Evolutionary conservation across 176 grass and related monocot species (phyloP).

Genomic region (Rhipidocladum racemiflorum): DNA sequence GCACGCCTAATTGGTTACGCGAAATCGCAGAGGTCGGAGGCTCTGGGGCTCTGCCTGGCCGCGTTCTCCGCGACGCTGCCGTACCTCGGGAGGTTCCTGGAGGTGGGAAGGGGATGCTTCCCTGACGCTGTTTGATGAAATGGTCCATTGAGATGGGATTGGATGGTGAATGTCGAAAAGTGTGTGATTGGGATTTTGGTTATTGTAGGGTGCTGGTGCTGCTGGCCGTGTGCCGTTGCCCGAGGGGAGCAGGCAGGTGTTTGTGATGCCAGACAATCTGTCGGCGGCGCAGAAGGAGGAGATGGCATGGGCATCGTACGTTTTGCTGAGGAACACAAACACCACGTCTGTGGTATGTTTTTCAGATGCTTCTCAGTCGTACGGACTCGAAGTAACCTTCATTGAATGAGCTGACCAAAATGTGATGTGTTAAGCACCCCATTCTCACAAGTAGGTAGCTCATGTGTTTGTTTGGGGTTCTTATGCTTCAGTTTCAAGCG

Average conservation of each 20-base stretch:
- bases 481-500: not conserved
- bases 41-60: slow-evolving; percentile 66
- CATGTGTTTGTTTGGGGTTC: not conserved
- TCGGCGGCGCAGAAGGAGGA: slow-evolving; percentile 57
- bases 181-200: slow-evolving; percentile 9
- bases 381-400: not conserved
- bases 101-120: slow-evolving; percentile 40
- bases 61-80: slow-evolving; percentile 76
- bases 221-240: slow-evolving; percentile 53
- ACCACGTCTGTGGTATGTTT: slow-evolving; percentile 73
- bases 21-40: slow-evolving; percentile 71
- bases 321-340: slow-evolving; percentile 77
- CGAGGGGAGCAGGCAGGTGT: slow-evolving; percentile 71
- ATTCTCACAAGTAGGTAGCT: not conserved
- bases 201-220: slow-evolving; percentile 64
- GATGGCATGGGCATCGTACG: slow-evolving; percentile 82
- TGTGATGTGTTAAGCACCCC: not conserved
- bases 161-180: not conserved
- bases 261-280: slow-evolving; percentile 64
- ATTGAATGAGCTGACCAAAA: not conserved
- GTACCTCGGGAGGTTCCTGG: slow-evolving; percentile 80
- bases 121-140: not conserved
- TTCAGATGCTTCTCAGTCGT: not conserved
- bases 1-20: not conserved
- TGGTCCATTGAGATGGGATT: not conserved